A percentile compares a stretch with the other conserved stretches of the same genome.
Evolutionary conservation across 305 asterid genomes (phyloP).

Genomic region (Plantago coronopus): DNA sequence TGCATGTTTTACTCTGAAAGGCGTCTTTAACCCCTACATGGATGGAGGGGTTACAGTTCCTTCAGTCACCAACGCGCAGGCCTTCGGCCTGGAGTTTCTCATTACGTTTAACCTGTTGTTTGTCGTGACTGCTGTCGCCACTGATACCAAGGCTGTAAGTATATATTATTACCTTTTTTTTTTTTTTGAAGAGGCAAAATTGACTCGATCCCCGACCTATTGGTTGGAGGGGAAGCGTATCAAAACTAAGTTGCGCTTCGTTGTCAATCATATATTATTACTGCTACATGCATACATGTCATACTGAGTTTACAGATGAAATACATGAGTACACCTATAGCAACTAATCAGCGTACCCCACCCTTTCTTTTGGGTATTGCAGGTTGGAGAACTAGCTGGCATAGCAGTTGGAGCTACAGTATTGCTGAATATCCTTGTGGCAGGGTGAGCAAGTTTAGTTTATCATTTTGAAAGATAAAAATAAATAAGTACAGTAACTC

Average conservation of each 20-base stretch:
- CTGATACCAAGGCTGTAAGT: slow-evolving; percentile 81
- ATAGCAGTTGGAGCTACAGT: slow-evolving; percentile 94
- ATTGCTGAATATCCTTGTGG: slow-evolving; percentile 80
- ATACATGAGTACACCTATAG: background rate
- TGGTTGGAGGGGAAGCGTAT: too few relatives aligned
- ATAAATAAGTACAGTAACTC: too few relatives aligned
- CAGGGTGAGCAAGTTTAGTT: slow-evolving; percentile 50
- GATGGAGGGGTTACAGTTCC: slow-evolving; percentile 88
- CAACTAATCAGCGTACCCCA: background rate
- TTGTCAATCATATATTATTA: too few relatives aligned
- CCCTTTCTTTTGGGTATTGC: background rate
- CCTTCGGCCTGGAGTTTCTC: slow-evolving; percentile 88
- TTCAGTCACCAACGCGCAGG: slow-evolving; percentile 69
- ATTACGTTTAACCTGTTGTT: slow-evolving; percentile 78
- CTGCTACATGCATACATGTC: background rate
- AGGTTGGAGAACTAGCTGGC: slow-evolving; percentile 92
- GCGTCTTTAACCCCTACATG: slow-evolving; percentile 71
- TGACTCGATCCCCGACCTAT: too few relatives aligned
- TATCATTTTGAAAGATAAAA: background rate
- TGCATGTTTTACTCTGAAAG: slow-evolving; percentile 88
- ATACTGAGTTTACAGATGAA: background rate
- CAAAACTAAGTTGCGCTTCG: too few relatives aligned
- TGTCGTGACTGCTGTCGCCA: slow-evolving; percentile 90
- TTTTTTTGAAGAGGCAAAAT: too few relatives aligned
- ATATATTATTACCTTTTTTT: background rate